Percentiles rank a stretch among this genome's conserved stretches.
Conservation (phyloP, 176 grass and related monocot species). For the Raddia guianensis region DNA sequence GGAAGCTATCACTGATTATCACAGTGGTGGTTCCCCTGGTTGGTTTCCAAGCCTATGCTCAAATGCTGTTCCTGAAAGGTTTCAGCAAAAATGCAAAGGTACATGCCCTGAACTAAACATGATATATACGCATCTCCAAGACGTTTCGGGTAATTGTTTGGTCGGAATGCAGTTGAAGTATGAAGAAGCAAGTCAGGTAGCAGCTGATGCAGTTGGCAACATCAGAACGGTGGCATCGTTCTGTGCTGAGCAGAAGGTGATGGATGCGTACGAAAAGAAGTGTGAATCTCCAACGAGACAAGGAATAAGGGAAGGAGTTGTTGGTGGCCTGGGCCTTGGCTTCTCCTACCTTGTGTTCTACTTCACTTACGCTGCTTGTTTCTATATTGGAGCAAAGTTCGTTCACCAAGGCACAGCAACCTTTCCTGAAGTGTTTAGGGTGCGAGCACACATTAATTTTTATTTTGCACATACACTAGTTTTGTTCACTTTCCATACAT, state of each 20-base stretch:
- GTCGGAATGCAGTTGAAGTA: conserved; percentile 53
- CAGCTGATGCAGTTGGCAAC: conserved; percentile 67
- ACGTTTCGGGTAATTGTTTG: conserved; percentile 28
- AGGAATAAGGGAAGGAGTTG: conserved; percentile 68
- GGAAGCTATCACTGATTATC: conserved; percentile 73
- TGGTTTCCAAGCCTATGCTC: conserved; percentile 65
- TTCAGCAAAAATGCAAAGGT: conserved; percentile 82
- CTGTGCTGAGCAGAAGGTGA: conserved; percentile 72
- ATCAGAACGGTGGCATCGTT: conserved; percentile 88
- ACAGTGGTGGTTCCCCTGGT: conserved; percentile 69
- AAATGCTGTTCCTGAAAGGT: conserved; percentile 68
- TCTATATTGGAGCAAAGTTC: conserved; percentile 86
- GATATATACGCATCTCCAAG: neutral
- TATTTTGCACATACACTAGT: too few relatives aligned
- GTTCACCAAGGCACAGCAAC: conserved; percentile 66
- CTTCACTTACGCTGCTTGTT: conserved; percentile 68
- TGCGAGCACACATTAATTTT: conserved; percentile 33
- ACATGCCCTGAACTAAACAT: neutral
- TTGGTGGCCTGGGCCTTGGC: conserved; percentile 77
- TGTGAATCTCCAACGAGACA: conserved; percentile 63
- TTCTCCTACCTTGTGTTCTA: conserved; percentile 71
- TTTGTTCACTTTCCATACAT: neutral
- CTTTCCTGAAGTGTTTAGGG: conserved; percentile 78
- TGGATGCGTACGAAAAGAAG: conserved; percentile 62
- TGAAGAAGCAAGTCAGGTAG: conserved; percentile 84